Evolutionary conservation across 1,284 basidiomycete species (phyloP).

Genomic region (Ceratobasidium sp.): DNA sequence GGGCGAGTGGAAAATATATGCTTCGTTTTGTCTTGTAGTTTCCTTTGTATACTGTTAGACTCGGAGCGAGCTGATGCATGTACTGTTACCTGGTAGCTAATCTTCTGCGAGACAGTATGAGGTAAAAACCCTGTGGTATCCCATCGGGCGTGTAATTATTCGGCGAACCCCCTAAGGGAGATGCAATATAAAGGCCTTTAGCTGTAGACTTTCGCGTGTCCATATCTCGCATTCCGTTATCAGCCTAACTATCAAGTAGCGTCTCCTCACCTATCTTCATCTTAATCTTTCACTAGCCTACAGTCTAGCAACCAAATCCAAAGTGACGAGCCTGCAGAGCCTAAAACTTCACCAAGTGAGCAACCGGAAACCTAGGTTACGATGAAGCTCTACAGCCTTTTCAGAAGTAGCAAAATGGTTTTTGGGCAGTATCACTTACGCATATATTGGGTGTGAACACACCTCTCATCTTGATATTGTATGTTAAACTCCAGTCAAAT

Average conservation of each 20-base stretch:
- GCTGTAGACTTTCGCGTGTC: background rate
- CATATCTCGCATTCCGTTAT: background rate
- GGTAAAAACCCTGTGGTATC: conserved; percentile 31
- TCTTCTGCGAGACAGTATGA: conserved; percentile 21
- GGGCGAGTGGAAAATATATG: no score
- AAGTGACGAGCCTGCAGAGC: conserved; percentile 24
- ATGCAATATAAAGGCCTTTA: conserved; percentile 15
- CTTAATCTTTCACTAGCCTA: conserved; percentile 1
- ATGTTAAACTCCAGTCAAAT: no score
- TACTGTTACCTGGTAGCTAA: background rate
- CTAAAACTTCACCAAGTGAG: conserved; percentile 38
- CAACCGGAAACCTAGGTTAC: conserved; percentile 33
- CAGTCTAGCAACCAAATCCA: conserved; percentile 7
- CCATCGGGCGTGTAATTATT: conserved; percentile 28
- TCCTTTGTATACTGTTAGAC: background rate
- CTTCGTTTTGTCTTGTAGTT: no score
- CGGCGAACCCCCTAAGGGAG: conserved; percentile 21
- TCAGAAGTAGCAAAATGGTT: conserved; percentile 1
- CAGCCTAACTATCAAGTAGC: background rate
- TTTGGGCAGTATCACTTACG: no score
- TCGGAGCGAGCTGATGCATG: background rate
- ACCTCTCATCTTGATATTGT: no score
- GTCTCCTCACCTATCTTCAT: conserved; percentile 9
- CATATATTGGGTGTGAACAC: no score
- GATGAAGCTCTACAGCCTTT: conserved; percentile 31